These are phyloP conservation scores for Paraurostyla sp. DNA, from an alignment of 73 alveolate species.

Conservation along the genomic window DNA sequence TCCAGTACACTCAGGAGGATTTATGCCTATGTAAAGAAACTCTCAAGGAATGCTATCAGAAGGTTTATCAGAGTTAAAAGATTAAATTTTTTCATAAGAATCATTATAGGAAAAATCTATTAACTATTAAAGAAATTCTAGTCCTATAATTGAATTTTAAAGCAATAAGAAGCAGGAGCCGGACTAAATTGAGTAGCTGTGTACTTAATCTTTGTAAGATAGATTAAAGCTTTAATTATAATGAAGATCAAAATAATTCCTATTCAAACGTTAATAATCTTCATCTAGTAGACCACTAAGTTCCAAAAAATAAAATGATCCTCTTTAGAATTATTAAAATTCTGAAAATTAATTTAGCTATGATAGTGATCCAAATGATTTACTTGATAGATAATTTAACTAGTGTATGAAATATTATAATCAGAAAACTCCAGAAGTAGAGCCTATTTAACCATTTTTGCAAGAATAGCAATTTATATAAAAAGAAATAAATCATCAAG, in stretches of 20 bases:
- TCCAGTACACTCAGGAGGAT: too few relatives aligned
- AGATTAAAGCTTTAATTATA: not conserved
- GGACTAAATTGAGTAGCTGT: conserved; percentile 14
- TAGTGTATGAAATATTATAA: not conserved
- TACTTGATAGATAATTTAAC: not conserved
- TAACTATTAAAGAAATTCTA: too few relatives aligned
- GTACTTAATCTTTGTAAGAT: conserved; percentile 28
- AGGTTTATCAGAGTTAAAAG: not conserved
- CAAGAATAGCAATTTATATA: not conserved
- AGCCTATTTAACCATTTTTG: not conserved
- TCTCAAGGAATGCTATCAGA: not conserved
- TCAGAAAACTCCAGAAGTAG: not conserved
- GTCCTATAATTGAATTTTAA: too few relatives aligned
- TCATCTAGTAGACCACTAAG: not conserved
- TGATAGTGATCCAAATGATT: conserved; percentile 2
- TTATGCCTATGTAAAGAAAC: too few relatives aligned
- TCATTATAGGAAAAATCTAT: too few relatives aligned
- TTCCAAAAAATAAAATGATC: not conserved
- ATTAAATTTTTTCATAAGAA: not conserved
- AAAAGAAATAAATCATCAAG: not conserved
- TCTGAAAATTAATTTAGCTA: not conserved
- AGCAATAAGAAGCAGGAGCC: too few relatives aligned
- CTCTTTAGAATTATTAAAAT: not conserved
- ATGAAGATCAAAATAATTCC: not conserved
- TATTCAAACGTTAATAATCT: not conserved